A percentile compares a stretch with the other conserved stretches of the same genome.
phyloP scores from a whole-genome alignment of 2,329 filamentous ascomycete species.

The Colletotrichum sp. region DNA sequence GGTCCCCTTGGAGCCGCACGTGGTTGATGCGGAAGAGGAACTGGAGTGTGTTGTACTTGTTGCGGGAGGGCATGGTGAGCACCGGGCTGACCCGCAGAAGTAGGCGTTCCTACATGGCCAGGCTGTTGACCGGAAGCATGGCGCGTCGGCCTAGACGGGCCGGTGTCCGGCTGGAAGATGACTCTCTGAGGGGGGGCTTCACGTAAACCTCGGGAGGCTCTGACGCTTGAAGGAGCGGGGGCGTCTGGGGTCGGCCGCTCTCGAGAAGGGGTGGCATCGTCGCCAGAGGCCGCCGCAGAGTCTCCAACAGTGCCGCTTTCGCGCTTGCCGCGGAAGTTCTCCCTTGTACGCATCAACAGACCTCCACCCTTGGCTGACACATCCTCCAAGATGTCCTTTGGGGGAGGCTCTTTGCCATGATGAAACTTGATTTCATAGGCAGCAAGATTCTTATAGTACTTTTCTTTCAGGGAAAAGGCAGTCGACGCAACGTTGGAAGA shows the following conservation, averaged over 20 bases:
- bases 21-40: slow-evolving; percentile 28
- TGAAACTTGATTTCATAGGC: slow-evolving; percentile 85
- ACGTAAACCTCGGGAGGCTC: slow-evolving; percentile 70
- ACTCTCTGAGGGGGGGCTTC: slow-evolving; percentile 86
- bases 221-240: slow-evolving; percentile 52
- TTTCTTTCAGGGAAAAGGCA: slow-evolving; percentile 84
- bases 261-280: slow-evolving; percentile 55
- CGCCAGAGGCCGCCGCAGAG: slow-evolving; percentile 18
- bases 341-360: slow-evolving; percentile 77
- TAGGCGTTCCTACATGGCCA: slow-evolving; percentile 28
- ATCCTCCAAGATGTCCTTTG: slow-evolving; percentile 86
- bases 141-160: slow-evolving; percentile 66
- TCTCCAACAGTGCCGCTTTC: slow-evolving; percentile 14
- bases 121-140: slow-evolving; percentile 45
- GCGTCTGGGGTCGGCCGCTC: slow-evolving; percentile 57
- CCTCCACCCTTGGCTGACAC: slow-evolving; percentile 85
- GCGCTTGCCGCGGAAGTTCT: slow-evolving; percentile 71
- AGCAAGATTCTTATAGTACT: slow-evolving; percentile 88
- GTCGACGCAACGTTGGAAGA: slow-evolving; percentile 80
- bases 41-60: slow-evolving; percentile 31
- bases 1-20: slow-evolving; percentile 41
- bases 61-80: slow-evolving; percentile 26
- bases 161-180: slow-evolving; percentile 83
- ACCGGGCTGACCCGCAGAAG: slow-evolving; percentile 21
- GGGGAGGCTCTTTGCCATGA: slow-evolving; percentile 81